A percentile compares a stretch with the other conserved stretches of the same genome.
Evolutionary conservation across 805 yeast genomes (phyloP).

Genomic region (Pichia manshurica): DNA sequence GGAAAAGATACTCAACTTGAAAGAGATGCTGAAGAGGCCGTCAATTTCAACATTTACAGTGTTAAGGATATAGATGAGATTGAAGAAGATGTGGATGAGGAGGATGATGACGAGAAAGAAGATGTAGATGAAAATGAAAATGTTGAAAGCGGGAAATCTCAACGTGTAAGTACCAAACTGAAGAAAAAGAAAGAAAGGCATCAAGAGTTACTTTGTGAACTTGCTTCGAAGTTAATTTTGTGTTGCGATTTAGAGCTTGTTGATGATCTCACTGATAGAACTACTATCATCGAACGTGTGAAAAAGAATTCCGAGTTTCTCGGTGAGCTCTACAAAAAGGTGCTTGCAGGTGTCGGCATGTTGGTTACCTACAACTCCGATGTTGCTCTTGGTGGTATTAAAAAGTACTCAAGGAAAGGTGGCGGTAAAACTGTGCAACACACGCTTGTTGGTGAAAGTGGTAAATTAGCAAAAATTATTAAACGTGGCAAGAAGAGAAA

Average conservation of each 20-base stretch:
- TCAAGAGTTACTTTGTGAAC: slow-evolving; percentile 18
- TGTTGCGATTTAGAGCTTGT: slow-evolving; percentile 7
- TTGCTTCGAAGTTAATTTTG: slow-evolving; percentile 22
- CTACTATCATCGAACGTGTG: slow-evolving; percentile 18
- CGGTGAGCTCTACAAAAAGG: slow-evolving; percentile 18
- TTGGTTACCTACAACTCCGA: slow-evolving; percentile 1
- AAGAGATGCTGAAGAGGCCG: slow-evolving; percentile 46
- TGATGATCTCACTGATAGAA: slow-evolving; percentile 4
- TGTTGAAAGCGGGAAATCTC: neutral
- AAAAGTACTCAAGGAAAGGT: neutral
- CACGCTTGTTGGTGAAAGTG: slow-evolving; percentile 8
- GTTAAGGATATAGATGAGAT: neutral
- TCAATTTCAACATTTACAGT: slow-evolving; percentile 21
- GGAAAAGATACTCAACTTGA: slow-evolving; percentile 35
- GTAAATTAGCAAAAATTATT: neutral
- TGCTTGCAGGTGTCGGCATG: slow-evolving; percentile 7
- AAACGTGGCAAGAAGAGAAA: neutral
- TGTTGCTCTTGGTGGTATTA: neutral
- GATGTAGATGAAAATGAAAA: slow-evolving; percentile 14
- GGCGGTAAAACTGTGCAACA: neutral
- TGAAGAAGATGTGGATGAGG: slow-evolving; percentile 8
- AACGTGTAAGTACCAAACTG: neutral
- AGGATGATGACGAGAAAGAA: slow-evolving; percentile 11
- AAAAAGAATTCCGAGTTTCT: slow-evolving; percentile 21
- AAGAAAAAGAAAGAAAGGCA: slow-evolving; percentile 13